Base-by-base conservation (phyloP, 306 rosid species). In the Lagenaria siceraria region DNA sequence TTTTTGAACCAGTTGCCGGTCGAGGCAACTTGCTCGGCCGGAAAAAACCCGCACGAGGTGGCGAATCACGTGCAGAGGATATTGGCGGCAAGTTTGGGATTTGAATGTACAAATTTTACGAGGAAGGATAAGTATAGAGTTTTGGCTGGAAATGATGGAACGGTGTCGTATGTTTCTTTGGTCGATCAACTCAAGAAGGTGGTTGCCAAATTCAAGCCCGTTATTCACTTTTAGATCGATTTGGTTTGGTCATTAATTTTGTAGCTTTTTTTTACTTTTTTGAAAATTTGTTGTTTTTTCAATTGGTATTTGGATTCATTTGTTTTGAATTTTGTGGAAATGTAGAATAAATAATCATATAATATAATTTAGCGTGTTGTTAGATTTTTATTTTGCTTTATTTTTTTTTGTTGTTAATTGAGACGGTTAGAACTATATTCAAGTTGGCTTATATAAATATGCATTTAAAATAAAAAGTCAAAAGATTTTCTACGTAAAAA, bases 31-130 rank as follows among this genome's bases (percentile, higher is more conserved):
- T 95, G 99, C 64, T 83, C 99, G 0, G 77, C 93, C 0, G 99
- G 99, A 7, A 92, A 90, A 77, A 90, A 88, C 75, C 97, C 99
- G 0, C 90, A 95, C 2, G 99, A 95, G 31, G 97, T 92, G 78
- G 99, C 99, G 0, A 95, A 95, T 75, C 87, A 95, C 52, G 99
- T 95, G 70, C 99, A 95, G 80, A 89, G 92, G 80, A 86, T 95
- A 6, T 78, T 95, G 87, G 99, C 91, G 1, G 86, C 97, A 4
- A 80, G 97, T 9, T 58, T 95, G 40, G 99, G 99, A 79, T 95
- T 95, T 70, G 97, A 95, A 83, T 92, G 97, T 78, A 95, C 99
- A 8, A 89, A 90, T 82, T 92, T 90, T 11, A 95, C 99, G 0
- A 64, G 99, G 76, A 92, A 85, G 80, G 99, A 95, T 63, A 95